A percentile compares a stretch with the other conserved stretches of the same genome.
phyloP scores from a whole-genome alignment of 1,284 basidiomycete species.

The Dichomitus squalens region DNA sequence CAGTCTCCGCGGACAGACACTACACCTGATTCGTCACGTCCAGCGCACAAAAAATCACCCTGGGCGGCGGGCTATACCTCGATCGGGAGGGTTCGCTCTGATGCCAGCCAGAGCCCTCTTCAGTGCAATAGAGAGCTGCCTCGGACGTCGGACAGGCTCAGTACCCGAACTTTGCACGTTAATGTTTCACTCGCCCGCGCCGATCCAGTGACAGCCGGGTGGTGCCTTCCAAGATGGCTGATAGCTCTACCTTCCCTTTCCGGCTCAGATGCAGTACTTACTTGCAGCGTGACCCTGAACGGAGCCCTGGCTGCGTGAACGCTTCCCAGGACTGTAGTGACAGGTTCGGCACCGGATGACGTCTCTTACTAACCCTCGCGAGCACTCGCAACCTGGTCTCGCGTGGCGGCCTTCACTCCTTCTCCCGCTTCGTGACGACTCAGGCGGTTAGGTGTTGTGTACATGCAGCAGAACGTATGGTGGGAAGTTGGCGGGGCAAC shows the following conservation, averaged over 20 bases:
- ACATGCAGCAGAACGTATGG: background rate
- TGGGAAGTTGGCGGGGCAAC: background rate
- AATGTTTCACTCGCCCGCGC: slow-evolving; percentile 10
- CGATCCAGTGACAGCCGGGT: background rate
- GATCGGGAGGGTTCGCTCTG: slow-evolving; percentile 1
- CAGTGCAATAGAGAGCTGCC: no score
- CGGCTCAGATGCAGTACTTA: background rate
- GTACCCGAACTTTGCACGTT: slow-evolving; percentile 5
- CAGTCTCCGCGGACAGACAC: background rate
- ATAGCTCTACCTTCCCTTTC: background rate
- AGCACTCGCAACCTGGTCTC: background rate
- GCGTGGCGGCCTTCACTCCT: background rate
- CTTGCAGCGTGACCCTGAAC: background rate
- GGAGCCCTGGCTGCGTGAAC: background rate
- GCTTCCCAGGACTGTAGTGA: background rate
- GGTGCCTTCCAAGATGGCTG: background rate
- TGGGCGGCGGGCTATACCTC: slow-evolving; percentile 1
- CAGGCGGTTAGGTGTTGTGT: background rate
- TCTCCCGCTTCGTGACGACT: background rate
- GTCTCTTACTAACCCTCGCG: background rate
- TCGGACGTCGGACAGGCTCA: background rate
- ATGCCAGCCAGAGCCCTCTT: background rate
- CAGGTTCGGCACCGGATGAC: background rate
- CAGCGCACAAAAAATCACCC: background rate
- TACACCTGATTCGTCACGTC: slow-evolving; percentile 3